Evolutionary conservation across 2,329 filamentous ascomycete species (phyloP), one percentile per base, ranked within the genome.

Genomic region (Fusarium fracticaudum): DNA sequence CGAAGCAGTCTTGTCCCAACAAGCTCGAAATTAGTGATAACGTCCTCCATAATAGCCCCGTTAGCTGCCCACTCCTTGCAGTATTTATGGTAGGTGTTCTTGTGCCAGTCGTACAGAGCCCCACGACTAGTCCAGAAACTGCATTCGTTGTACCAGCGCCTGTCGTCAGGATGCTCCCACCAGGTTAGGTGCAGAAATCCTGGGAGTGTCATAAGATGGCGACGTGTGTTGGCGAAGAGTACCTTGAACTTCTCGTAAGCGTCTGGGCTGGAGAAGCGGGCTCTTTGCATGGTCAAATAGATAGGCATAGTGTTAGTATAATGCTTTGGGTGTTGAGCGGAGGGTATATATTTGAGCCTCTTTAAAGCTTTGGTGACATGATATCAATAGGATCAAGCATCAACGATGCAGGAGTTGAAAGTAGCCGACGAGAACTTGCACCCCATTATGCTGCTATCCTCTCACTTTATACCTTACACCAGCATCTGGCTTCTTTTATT

Each of bases 21-120:
- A 11, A 76, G 73, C 60, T 76, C 68, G 20, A 67, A 76, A 35
- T 76, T 76, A n/a, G 68, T 74, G 9, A 67, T 66, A 7, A 76
- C 71, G 11, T 68, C 73, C 44, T 76, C 73, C 62, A 76, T 73
- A 18, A 76, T 76, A 41, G 64, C 73, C 5, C 68, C 65, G 15
- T 74, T 74, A 1, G 51, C 68, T 1, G 71, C 71, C 64, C 54
- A 74, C 13, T 63, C 20, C 40, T 76, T 73, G 43, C 58, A 74
- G 64, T 74, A 51, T 37, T 74, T 74, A 26, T 72, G 51, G 37
- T 76, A 76, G 2, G 57, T 76, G 15, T 66, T 72, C 48, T 68
- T 76, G 17, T 76, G 64, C 58, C 64, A 76, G 44, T 70, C 45
- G 18, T 74, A 72, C 3, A 74, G 53, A 3, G 71, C 62, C 0